Percentiles rank a stretch among this genome's conserved stretches.
Conservation (phyloP, 2,329 filamentous ascomycete genomes). For the Tolypocladium ophioglossoides region DNA sequence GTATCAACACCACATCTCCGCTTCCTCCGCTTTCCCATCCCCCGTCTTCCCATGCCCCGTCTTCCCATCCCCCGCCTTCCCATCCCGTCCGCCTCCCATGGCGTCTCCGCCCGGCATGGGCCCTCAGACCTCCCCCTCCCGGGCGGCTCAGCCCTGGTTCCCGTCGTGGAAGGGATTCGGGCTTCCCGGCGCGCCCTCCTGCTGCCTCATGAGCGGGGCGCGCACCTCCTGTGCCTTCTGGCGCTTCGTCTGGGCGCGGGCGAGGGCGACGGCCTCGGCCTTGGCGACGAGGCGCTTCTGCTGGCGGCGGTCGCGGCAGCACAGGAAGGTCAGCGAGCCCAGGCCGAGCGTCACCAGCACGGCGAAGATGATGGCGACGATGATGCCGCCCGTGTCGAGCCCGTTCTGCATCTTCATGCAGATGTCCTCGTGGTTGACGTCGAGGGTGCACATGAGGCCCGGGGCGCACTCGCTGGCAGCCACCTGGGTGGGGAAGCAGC, state of each 20-base stretch:
- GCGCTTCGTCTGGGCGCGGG: slow-evolving; percentile 36
- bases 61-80: neutral
- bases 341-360: slow-evolving; percentile 26
- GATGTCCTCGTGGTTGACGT: slow-evolving; percentile 23
- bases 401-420: slow-evolving; percentile 28
- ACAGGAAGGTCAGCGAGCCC: slow-evolving; percentile 35
- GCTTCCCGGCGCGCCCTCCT: slow-evolving; percentile 9
- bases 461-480: slow-evolving; percentile 28
- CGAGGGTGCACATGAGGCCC: slow-evolving; percentile 32
- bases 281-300: slow-evolving; percentile 32
- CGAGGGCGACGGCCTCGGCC: slow-evolving; percentile 39
- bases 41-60: neutral
- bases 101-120: no score
- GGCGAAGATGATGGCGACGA: slow-evolving; percentile 38
- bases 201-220: slow-evolving; percentile 25
- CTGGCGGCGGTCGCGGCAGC: slow-evolving; percentile 37
- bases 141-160: neutral
- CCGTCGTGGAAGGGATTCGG: slow-evolving; percentile 28
- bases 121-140: no score
- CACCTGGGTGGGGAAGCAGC: slow-evolving; percentile 28
- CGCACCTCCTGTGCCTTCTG: slow-evolving; percentile 22
- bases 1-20: neutral
- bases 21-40: neutral
- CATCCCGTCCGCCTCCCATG: no score
- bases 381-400: slow-evolving; percentile 32